Evolutionary conservation across 345 rosid species (phyloP), one percentile per base, ranked within the genome.

Genomic region (Eucalyptus globulus): DNA sequence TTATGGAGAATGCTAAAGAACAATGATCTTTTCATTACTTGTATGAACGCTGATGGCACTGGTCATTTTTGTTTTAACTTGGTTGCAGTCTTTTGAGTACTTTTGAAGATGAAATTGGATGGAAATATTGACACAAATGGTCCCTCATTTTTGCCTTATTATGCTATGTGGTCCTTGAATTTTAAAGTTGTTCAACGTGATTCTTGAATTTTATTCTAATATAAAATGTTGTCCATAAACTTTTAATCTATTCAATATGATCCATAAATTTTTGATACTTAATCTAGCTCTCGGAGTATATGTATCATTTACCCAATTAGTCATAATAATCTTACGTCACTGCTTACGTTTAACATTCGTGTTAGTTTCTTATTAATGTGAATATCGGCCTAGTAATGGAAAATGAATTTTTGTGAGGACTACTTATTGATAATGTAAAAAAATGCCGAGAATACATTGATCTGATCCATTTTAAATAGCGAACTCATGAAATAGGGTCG

Each of bases 151-250:
- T 4, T 22, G 62, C 29, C 29, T 22, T 0, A 22, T 24, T 22
- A 22, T 24, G 27, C 6, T 4, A 22, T 2, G 6, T 56, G 29
- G 9, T 56, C 13, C 6, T 56, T 56, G 29, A 56, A 56, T 56
- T 56, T 56, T 56, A 24, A 22, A 56, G 3, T 56, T 56, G 12
- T 56, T 22, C 6, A 56, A 56, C 24, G 29, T 24, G 62, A 24
- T 56, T 10, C 1, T 22, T 56, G 6, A 56, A 24, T 22, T 56
- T 56, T 4, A 56, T 4, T 0, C 1, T 10, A 56, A 9, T 56
- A 5, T 5, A 10, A 1, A 22, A 24, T 56, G 0, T 24, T 11
- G 1, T 56, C 2, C 12, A 24, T 56, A 1, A 26, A 56, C 0
- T 24, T 24, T 24, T 56, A 24, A 56, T 56, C 0, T 2, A 24